These are phyloP conservation scores for Boletus bicolor DNA, from an alignment of 768 basidiomycete species.

Conservation along the genomic window DNA sequence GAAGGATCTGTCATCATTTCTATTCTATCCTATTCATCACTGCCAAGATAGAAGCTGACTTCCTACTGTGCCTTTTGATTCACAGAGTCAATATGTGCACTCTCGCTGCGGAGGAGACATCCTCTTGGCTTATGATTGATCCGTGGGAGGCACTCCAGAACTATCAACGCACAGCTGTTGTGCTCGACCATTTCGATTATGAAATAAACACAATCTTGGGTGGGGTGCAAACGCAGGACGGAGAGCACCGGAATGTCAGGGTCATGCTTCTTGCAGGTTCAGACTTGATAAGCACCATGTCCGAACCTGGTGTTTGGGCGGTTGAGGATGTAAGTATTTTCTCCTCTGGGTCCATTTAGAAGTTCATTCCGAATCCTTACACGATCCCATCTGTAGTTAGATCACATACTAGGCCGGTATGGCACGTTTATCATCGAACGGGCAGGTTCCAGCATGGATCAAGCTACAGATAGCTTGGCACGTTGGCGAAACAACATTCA, in stretches of 20 bases:
- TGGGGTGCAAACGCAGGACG: conserved; percentile 71
- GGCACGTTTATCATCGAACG: conserved; percentile 95
- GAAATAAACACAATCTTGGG: conserved; percentile 86
- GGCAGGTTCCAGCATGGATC: conserved; percentile 88
- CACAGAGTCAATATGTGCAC: conserved; percentile 83
- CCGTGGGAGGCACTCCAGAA: conserved; percentile 95
- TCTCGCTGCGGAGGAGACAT: conserved; percentile 86
- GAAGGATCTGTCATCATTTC: conserved; percentile 7
- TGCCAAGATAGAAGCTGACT: conserved; percentile 21
- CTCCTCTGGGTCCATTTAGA: not conserved
- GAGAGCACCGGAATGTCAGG: conserved; percentile 70
- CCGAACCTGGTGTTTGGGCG: conserved; percentile 97
- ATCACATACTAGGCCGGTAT: conserved; percentile 93
- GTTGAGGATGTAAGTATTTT: conserved; percentile 76
- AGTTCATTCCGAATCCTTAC: conserved; percentile 14
- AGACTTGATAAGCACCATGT: conserved; percentile 96
- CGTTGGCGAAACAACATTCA: conserved; percentile 83
- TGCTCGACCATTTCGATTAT: conserved; percentile 95
- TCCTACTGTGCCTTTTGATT: conserved; percentile 16
- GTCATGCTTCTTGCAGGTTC: conserved; percentile 97
- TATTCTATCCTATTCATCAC: not conserved
- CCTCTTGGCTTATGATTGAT: conserved; percentile 95
- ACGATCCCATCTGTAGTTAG: conserved; percentile 55
- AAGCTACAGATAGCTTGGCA: conserved; percentile 71
- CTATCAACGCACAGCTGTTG: conserved; percentile 95